Percentiles rank a stretch among this genome's conserved stretches.
These are phyloP conservation scores for Tillandsia fasciculata DNA, from an alignment of 176 grass and related monocot species.

Conservation along the genomic window DNA sequence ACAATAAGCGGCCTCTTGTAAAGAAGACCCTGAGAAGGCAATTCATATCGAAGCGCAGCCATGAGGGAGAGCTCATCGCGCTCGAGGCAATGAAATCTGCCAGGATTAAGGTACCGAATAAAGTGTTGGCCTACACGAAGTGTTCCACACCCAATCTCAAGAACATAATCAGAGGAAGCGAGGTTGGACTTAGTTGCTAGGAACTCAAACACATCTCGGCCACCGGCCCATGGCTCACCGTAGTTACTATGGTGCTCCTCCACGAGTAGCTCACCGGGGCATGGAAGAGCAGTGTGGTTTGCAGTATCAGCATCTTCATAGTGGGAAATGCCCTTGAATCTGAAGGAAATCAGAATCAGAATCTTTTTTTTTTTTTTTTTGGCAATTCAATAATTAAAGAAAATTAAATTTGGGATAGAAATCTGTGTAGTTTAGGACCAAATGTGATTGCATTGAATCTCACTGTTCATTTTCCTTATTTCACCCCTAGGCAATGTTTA, in stretches of 20 bases:
- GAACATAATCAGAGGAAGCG: constrained; percentile 38
- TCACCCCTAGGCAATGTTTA: too few relatives aligned
- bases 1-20: constrained; percentile 73
- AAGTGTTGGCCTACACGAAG: constrained; percentile 89
- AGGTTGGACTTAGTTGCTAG: constrained; percentile 48
- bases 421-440: too few relatives aligned
- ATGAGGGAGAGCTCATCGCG: constrained; percentile 80
- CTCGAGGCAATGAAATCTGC: constrained; percentile 85
- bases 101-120: constrained; percentile 65
- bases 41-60: constrained; percentile 65
- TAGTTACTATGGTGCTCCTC: constrained; percentile 99
- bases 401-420: not conserved
- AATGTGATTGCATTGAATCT: too few relatives aligned
- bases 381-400: not conserved
- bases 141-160: constrained; percentile 88
- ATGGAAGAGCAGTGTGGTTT: constrained; percentile 68
- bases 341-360: constrained; percentile 13
- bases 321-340: constrained; percentile 85
- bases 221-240: constrained; percentile 80
- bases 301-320: constrained; percentile 34
- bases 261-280: constrained; percentile 67
- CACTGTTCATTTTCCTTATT: too few relatives aligned
- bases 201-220: constrained; percentile 80
- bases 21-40: constrained; percentile 69
- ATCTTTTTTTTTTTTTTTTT: constrained; percentile 5